Percentiles rank a stretch among this genome's conserved stretches.
Evolutionary conservation across 2,329 filamentous ascomycete genomes (phyloP).

Genomic region (Fusarium sp.): DNA sequence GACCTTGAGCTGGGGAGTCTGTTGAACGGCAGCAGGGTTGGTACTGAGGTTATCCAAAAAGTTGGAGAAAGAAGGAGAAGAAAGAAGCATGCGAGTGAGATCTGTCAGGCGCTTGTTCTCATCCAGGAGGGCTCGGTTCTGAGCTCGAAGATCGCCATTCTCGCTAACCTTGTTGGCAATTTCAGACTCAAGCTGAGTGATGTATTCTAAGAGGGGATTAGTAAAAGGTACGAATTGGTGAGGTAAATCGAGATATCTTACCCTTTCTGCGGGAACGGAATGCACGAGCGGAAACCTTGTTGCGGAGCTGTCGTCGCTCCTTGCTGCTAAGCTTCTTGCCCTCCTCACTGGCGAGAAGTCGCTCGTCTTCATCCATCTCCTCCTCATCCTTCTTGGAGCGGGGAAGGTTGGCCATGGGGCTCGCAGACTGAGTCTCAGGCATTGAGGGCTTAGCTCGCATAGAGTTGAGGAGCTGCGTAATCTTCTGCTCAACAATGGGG

Average conservation of each 20-base stretch:
- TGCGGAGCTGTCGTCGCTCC: constrained; percentile 94
- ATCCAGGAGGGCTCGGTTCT: constrained; percentile 84
- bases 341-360: constrained; percentile 92
- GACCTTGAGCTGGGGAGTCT: constrained; percentile 53
- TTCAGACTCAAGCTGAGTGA: constrained; percentile 90
- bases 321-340: constrained; percentile 99
- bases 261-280: constrained; percentile 99
- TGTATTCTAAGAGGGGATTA: constrained; percentile 78
- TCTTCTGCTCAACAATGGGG: constrained; percentile 88
- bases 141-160: constrained; percentile 79
- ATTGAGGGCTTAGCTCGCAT: constrained; percentile 81
- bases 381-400: constrained; percentile 92
- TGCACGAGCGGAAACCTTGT: constrained; percentile 97
- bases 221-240: not conserved
- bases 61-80: constrained; percentile 83
- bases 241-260: constrained; percentile 59
- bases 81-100: constrained; percentile 82
- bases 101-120: constrained; percentile 86
- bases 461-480: constrained; percentile 89
- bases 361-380: constrained; percentile 98
- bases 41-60: constrained; percentile 78
- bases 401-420: constrained; percentile 73
- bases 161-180: constrained; percentile 86
- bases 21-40: constrained; percentile 62
- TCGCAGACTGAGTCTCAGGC: constrained; percentile 56